phyloP scores from a whole-genome alignment of 2,329 filamentous ascomycete genomes.

The Pseudogymnoascus sp. region DNA sequence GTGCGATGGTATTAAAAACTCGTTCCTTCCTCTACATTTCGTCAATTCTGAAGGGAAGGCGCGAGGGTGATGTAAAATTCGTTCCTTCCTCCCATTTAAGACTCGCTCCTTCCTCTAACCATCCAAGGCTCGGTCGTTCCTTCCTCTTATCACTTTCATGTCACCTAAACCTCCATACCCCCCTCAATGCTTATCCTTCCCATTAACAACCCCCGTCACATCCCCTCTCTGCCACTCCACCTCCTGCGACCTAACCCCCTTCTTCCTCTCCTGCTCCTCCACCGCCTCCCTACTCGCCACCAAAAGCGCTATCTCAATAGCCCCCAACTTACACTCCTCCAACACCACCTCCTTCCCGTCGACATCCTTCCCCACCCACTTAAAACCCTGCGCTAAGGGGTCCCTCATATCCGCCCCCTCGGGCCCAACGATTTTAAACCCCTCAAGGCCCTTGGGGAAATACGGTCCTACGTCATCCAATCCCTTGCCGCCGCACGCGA shows the following conservation, averaged over 20 bases:
- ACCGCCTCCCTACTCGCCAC: not conserved
- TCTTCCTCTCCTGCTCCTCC: not conserved
- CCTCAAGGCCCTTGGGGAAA: not conserved
- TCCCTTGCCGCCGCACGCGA: constrained; percentile 19
- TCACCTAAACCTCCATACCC: not conserved
- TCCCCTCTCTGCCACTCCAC: not conserved
- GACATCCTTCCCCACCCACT: constrained; percentile 17
- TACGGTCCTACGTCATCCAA: constrained; percentile 25
- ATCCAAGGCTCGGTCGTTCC: not conserved
- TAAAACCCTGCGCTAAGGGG: constrained; percentile 9
- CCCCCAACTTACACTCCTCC: constrained; percentile 17
- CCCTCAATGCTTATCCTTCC: not conserved
- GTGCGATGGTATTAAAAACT: not conserved
- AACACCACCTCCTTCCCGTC: constrained; percentile 14
- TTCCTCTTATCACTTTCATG: not conserved
- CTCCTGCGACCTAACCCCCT: not conserved
- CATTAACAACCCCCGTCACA: not conserved
- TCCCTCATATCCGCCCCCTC: constrained; percentile 12
- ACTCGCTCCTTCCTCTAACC: not conserved
- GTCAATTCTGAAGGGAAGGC: not conserved
- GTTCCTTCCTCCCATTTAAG: not conserved
- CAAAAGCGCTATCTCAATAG: constrained; percentile 16
- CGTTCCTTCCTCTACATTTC: not conserved
- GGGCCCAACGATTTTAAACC: not conserved
- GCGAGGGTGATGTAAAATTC: not conserved